Percentiles rank a stretch among this genome's conserved stretches.
Evolutionary conservation across 495 filamentous ascomycete species (phyloP).

Genomic region (Penicillium arizonense): DNA sequence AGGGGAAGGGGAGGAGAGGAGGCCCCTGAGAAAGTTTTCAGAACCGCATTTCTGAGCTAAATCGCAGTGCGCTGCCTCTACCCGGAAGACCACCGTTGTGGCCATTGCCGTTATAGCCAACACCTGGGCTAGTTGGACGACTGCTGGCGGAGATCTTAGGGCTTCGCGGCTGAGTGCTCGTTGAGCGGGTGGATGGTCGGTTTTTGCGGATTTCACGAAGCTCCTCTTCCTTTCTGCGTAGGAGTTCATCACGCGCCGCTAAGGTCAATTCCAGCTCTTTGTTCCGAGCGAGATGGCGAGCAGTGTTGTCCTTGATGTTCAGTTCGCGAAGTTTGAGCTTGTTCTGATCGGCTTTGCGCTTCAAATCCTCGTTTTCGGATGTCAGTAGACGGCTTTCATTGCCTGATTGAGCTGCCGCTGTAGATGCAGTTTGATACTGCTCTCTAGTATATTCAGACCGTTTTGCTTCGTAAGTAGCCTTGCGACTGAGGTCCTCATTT

Average conservation of each 20-base stretch:
- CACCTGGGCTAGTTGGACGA: conserved; percentile 45
- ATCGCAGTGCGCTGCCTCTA: conserved; percentile 39
- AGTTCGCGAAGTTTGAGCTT: conserved; percentile 49
- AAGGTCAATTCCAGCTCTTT: conserved; percentile 48
- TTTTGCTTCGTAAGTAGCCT: conserved; percentile 50
- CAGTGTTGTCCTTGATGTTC: conserved; percentile 41
- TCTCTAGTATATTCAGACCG: conserved; percentile 58
- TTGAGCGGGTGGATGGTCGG: conserved; percentile 44
- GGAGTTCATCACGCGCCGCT: conserved; percentile 41
- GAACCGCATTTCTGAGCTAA: conserved; percentile 41
- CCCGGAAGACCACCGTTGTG: conserved; percentile 29
- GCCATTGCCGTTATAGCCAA: conserved; percentile 31
- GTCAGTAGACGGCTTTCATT: conserved; percentile 51
- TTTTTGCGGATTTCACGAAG: conserved; percentile 55
- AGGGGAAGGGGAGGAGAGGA: too few relatives aligned
- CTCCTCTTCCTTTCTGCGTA: conserved; percentile 61
- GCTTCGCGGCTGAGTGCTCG: conserved; percentile 46
- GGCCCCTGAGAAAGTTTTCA: conserved; percentile 1
- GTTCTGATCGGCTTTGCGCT: conserved; percentile 51
- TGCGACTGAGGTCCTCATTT: conserved; percentile 42
- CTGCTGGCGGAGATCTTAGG: conserved; percentile 40
- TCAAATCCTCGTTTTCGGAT: conserved; percentile 44
- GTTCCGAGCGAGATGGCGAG: conserved; percentile 38
- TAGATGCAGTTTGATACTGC: conserved; percentile 64
- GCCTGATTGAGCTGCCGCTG: conserved; percentile 45